Percentiles rank a stretch among this genome's conserved stretches.
Conservation (phyloP, 2,329 filamentous ascomycete species). For the Cladophialophora psammophila region DNA sequence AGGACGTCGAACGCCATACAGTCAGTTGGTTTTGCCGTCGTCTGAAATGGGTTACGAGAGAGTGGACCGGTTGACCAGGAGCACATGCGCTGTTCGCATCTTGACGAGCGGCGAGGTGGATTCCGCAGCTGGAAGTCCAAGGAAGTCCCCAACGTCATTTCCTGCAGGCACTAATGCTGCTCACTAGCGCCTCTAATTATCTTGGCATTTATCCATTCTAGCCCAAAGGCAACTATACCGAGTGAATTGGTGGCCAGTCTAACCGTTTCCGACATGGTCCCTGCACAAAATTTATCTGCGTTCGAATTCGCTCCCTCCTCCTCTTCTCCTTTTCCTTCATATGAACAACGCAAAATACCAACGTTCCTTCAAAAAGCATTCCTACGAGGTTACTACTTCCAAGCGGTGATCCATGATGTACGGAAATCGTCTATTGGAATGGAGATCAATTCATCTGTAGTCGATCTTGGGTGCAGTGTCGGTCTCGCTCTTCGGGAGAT, state of each 20-base stretch:
- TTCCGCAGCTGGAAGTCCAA: not conserved
- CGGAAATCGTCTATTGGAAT: conserved; percentile 45
- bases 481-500: conserved; percentile 32
- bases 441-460: conserved; percentile 39
- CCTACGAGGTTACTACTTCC: conserved; percentile 41
- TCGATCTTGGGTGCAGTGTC: conserved; percentile 44
- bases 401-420: conserved; percentile 41
- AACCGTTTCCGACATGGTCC: conserved; percentile 7
- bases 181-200: not conserved
- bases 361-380: conserved; percentile 45
- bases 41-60: conserved; percentile 1
- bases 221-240: not conserved
- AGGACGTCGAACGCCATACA: conserved; percentile 33
- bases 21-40: not conserved
- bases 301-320: conserved; percentile 17
- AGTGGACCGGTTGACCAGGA: conserved; percentile 7
- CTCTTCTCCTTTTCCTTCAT: conserved; percentile 34
- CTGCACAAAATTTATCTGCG: conserved; percentile 19
- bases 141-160: conserved; percentile 15
- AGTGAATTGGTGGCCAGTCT: not conserved
- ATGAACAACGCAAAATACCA: conserved; percentile 44
- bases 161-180: not conserved
- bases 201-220: too few species aligned
- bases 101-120: not conserved
- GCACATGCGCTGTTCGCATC: conserved; percentile 3